Evolutionary conservation across 345 rosid genomes (phyloP), one percentile per base, ranked within the genome.

Genomic region (Turnera subulata): DNA sequence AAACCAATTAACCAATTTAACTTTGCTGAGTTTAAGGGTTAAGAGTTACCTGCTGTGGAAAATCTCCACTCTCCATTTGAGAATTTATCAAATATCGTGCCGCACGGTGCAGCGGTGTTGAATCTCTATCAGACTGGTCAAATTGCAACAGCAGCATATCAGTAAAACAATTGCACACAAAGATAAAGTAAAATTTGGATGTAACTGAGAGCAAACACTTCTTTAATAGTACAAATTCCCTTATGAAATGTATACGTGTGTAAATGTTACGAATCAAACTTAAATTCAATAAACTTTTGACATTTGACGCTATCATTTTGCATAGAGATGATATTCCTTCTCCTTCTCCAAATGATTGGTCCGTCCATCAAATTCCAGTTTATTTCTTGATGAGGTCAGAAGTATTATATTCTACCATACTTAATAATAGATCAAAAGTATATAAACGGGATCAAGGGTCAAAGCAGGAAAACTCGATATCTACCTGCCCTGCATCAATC

Each of bases 401-500:
- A 29, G 35, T 4, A 29, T 29, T 29, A 3, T 29, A 29, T 8
- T 29, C 5, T 6, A 15, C 24, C 49, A 8, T 20, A 1, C 21
- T n/a, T 20, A 46, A 46, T 6, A 43, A 12, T 10, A 40, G 5
- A 40, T 3, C 16, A 18, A 1, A 48, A 48, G 19, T 4, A 11
- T 13, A 23, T 5, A 22, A 21, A 11, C 26, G 24, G 10, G 21
- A 22, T 11, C 4, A 7, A 7, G 8, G 8, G 15, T 16, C 21
- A 46, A 17, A 46, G 25, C 56, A 37, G 17, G 17, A 57, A 13
- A 17, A 50, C 39, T 60, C 29, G 56, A 48, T 15, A 7, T 45
- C 54, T 71, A 85, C 88, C 78, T 85, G 92, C 47, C 81, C 92
- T 62, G 86, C 92, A 35, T 50, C 74, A 44, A 82, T 80, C 35